Evolutionary conservation across 495 filamentous ascomycete species (phyloP), one percentile per base, ranked within the genome.

Genomic region (Podospora australis): DNA sequence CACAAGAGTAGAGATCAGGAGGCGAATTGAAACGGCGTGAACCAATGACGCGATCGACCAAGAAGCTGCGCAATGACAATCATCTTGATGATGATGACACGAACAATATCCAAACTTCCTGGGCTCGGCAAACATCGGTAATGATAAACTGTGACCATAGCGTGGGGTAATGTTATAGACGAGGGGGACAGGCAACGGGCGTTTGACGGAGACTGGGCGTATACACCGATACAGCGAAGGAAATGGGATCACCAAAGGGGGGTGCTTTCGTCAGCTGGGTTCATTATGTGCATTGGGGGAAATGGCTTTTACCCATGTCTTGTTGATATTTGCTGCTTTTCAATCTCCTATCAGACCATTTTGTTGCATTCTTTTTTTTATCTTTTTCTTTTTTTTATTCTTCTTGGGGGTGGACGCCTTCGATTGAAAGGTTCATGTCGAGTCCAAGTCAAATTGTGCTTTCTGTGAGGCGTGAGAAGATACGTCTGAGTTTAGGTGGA

Each of bases 1-100:
- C 10, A 45, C 58, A n/a, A 47, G 56, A 29, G 43, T 55, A 14
- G 55, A 56, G 34, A 49, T 61, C 39, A 54, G 54, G 48, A 52
- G 58, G 47, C 56, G 47, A 14, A 44, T 61, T 24, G 52, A 56
- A 36, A 58, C 52, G 25, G 58, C 58, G 14, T 61, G 55, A 61
- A 21, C 28, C 25, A 13, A 10, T 7, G 23, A 43, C 9, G 32
- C n/a, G 32, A 16, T 36, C 32, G 32, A 36, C 32, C 32, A 36
- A 17, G 32, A 36, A n/a, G n/a, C n/a, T n/a, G n/a, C n/a, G n/a
- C n/a, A n/a, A n/a, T n/a, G 32, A 4, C 32, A 16, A n/a, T 17
- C 32, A 36, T 40, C 23, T 23, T 21, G 14, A n/a, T 14, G 45
- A 21, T 30, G 30, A 39, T 43, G 16, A 22, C 25, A 19, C 38